These are phyloP conservation scores for Naganishia cerealis DNA, from an alignment of 1,284 basidiomycete genomes.

Conservation along the genomic window DNA sequence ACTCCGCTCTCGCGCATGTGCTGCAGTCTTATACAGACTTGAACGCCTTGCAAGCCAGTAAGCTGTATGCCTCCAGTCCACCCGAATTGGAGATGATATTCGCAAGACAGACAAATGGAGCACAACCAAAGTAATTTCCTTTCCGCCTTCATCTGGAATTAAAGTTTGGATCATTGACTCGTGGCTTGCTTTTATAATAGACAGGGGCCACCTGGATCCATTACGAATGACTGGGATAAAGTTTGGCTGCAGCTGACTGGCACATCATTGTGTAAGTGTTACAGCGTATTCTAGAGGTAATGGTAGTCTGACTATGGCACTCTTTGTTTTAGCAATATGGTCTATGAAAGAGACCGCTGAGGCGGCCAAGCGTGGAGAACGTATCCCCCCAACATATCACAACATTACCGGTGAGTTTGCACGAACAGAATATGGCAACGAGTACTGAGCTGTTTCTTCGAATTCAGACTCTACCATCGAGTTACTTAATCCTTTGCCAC, in stretches of 20 bases:
- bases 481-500: slow-evolving; percentile 58
- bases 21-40: slow-evolving; percentile 51
- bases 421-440: slow-evolving; percentile 40
- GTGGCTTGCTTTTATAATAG: slow-evolving; percentile 72
- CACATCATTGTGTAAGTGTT: slow-evolving; percentile 71
- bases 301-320: background rate
- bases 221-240: slow-evolving; percentile 82
- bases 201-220: slow-evolving; percentile 74
- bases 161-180: slow-evolving; percentile 62
- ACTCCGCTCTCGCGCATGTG: slow-evolving; percentile 38
- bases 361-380: slow-evolving; percentile 51
- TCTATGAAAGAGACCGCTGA: slow-evolving; percentile 55
- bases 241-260: slow-evolving; percentile 92
- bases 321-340: slow-evolving; percentile 47
- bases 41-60: slow-evolving; percentile 51
- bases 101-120: slow-evolving; percentile 52
- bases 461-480: slow-evolving; percentile 61
- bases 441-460: slow-evolving; percentile 57
- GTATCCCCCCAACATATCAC: slow-evolving; percentile 52
- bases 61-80: slow-evolving; percentile 54
- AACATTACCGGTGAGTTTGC: slow-evolving; percentile 59
- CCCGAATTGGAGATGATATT: slow-evolving; percentile 55
- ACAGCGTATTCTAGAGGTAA: background rate
- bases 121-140: slow-evolving; percentile 50
- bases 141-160: background rate